Conservation (phyloP, 441 rosid genomes). For the Erodium moschatum region DNA sequence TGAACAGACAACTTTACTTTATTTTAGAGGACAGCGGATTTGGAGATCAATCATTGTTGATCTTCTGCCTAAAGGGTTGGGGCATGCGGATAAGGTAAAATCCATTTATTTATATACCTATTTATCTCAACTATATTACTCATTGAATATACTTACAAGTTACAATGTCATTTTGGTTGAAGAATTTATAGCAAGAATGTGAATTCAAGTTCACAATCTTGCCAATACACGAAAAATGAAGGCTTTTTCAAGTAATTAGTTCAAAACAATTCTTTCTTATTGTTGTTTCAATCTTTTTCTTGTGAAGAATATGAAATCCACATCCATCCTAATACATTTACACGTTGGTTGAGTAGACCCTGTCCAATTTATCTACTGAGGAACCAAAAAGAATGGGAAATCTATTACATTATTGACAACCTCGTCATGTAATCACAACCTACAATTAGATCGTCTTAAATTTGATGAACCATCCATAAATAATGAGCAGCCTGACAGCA, state of each 20-base stretch:
- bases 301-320: neutral
- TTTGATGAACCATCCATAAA: neutral
- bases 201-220: neutral
- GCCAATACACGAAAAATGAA: neutral
- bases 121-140: too few relatives aligned
- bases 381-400: neutral
- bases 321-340: neutral
- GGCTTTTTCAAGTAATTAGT: neutral
- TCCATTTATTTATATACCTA: neutral
- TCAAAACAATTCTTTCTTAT: neutral
- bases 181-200: neutral
- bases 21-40: slow-evolving; percentile 79
- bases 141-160: too few relatives aligned
- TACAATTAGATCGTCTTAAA: neutral
- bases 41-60: slow-evolving; percentile 61
- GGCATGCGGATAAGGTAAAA: slow-evolving; percentile 40
- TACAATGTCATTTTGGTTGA: neutral
- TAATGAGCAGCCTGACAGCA: too few relatives aligned
- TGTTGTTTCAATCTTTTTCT: neutral
- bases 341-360: neutral
- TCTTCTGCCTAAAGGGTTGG: slow-evolving; percentile 60
- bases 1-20: slow-evolving; percentile 68
- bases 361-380: too few relatives aligned
- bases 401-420: neutral
- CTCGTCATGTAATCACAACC: neutral